Evolutionary conservation across 495 filamentous ascomycete species (phyloP).

Genomic region (Penicillium argentinense): DNA sequence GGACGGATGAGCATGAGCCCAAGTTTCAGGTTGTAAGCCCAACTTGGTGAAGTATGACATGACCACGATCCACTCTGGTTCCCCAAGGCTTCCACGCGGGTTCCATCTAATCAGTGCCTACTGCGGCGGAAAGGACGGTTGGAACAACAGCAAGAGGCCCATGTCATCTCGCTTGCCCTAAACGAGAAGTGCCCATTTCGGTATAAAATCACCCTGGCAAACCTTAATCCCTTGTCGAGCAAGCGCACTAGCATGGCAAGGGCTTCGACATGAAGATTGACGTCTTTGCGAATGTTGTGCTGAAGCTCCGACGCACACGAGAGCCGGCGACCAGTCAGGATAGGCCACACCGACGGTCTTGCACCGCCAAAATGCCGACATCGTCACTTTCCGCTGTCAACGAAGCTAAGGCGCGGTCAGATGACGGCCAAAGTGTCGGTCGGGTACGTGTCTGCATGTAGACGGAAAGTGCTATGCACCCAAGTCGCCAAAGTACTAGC

Average conservation of each 20-base stretch:
- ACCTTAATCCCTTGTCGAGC: constrained; percentile 1
- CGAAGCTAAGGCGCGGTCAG: not conserved
- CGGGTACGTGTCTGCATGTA: constrained; percentile 8
- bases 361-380: constrained; percentile 9
- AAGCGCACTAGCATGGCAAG: not conserved
- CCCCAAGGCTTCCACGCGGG: not conserved
- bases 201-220: not conserved
- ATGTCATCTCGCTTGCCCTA: not conserved
- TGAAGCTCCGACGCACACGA: constrained; percentile 10
- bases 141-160: too few species aligned
- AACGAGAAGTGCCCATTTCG: not conserved
- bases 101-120: not conserved
- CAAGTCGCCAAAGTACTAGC: not conserved
- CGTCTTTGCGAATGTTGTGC: constrained; percentile 6
- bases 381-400: constrained; percentile 6
- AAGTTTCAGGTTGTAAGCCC: not conserved
- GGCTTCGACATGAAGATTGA: not conserved
- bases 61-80: not conserved
- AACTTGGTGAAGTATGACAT: not conserved
- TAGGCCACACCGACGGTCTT: not conserved
- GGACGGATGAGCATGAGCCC: too few species aligned
- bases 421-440: constrained; percentile 2
- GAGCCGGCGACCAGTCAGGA: not conserved
- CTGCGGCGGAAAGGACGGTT: too few species aligned
- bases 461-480: not conserved